phyloP scores from a whole-genome alignment of 768 basidiomycete genomes.

The Trametes maxima region DNA sequence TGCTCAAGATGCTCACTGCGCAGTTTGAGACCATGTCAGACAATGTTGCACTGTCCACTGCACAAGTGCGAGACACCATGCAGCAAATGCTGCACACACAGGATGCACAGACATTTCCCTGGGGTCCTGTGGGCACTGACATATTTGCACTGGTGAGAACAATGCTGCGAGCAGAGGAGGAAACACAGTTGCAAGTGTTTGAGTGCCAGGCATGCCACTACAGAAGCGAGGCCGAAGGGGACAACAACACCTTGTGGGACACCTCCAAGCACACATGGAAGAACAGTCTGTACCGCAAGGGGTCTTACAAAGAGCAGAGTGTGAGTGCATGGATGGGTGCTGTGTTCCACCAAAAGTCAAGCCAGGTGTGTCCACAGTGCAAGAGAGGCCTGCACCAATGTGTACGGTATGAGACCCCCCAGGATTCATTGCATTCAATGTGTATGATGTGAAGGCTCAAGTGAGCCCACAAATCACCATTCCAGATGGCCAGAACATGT shows the following conservation, averaged over 20 bases:
- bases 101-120: background rate
- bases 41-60: background rate
- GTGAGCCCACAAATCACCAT: background rate
- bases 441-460: background rate
- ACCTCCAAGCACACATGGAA: background rate
- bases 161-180: background rate
- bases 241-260: background rate
- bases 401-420: background rate
- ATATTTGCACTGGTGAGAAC: background rate
- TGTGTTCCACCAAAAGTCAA: background rate
- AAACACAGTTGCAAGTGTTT: background rate
- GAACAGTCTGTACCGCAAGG: background rate
- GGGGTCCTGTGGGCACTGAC: background rate
- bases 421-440: background rate
- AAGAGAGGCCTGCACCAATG: background rate
- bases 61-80: background rate
- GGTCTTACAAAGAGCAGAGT: background rate
- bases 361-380: background rate
- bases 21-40: background rate
- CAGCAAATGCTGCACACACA: background rate
- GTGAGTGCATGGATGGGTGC: background rate
- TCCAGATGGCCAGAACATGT: background rate
- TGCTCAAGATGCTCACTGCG: background rate
- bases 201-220: background rate
- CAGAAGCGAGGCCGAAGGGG: background rate